phyloP scores from a whole-genome alignment of 345 rosid species.

The Xanthoceras sorbifolium region DNA sequence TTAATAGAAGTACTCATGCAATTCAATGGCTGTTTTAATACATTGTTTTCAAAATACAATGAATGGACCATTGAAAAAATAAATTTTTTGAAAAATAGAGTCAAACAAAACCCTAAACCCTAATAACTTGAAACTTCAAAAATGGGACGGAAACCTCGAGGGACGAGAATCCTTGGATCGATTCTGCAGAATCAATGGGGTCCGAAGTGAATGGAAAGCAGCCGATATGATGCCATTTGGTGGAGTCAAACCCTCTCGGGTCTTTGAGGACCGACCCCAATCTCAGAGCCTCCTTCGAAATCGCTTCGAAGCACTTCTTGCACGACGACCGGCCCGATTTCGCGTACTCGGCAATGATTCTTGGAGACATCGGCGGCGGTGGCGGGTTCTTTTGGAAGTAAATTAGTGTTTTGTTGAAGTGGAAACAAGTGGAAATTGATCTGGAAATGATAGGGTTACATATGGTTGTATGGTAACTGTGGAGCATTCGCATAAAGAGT shows the following conservation, averaged over 20 bases:
- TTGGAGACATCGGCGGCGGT: constrained; percentile 27
- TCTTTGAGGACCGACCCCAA: constrained; percentile 64
- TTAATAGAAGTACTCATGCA: background rate
- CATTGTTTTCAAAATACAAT: background rate
- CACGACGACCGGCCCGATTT: constrained; percentile 81
- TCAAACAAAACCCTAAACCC: background rate
- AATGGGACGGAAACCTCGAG: constrained; percentile 49
- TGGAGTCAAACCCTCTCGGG: constrained; percentile 52
- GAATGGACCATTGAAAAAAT: background rate
- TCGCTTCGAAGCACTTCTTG: constrained; percentile 63
- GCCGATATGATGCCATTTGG: background rate
- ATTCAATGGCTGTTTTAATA: background rate
- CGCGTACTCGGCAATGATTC: constrained; percentile 73
- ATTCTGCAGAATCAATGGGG: constrained; percentile 40
- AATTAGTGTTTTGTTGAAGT: background rate
- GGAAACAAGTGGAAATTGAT: background rate
- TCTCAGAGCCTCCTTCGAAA: constrained; percentile 54
- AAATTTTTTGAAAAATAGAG: background rate
- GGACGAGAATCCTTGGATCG: constrained; percentile 56
- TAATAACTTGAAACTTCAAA: background rate
- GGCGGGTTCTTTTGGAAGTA: background rate
- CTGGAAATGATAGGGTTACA: background rate
- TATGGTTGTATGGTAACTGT: background rate
- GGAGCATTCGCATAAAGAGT: background rate
- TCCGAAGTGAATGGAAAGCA: constrained; percentile 54